Conservation (phyloP, 306 rosid genomes). For the Leucaena leucocephala region DNA sequence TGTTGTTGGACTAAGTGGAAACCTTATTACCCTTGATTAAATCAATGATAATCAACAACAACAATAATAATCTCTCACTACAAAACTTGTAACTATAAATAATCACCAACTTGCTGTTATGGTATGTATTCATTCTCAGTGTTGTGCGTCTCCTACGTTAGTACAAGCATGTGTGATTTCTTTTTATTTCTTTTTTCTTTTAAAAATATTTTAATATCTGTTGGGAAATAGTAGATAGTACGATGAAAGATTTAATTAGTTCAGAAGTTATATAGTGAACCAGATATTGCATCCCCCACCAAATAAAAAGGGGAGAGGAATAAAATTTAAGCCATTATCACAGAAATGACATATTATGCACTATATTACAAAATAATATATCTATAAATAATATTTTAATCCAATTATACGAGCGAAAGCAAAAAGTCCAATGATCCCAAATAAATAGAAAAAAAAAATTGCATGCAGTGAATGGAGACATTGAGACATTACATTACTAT, state of each 20-base stretch:
- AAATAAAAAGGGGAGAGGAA: background rate
- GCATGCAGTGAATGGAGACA: background rate
- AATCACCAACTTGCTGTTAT: background rate
- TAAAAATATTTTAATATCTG: slow-evolving; percentile 17
- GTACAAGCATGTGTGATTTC: background rate
- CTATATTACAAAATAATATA: background rate
- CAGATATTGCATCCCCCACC: slow-evolving; percentile 23
- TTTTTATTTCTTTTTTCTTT: background rate
- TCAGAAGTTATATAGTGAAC: background rate
- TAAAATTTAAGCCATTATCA: slow-evolving; percentile 15
- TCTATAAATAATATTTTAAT: no score
- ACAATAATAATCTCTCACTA: background rate
- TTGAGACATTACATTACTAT: background rate
- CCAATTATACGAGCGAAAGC: background rate
- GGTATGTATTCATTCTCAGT: background rate
- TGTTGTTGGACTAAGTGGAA: no score
- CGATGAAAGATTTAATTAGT: slow-evolving; percentile 21
- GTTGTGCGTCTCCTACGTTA: background rate
- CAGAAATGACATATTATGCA: slow-evolving; percentile 17
- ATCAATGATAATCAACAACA: no score
- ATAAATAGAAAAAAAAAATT: no score
- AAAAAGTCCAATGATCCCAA: background rate
- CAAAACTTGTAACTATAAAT: background rate
- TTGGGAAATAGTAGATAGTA: slow-evolving; percentile 21
- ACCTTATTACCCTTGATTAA: no score